These are phyloP conservation scores for Xylaria acuta DNA, from an alignment of 495 filamentous ascomycete species.

Conservation along the genomic window DNA sequence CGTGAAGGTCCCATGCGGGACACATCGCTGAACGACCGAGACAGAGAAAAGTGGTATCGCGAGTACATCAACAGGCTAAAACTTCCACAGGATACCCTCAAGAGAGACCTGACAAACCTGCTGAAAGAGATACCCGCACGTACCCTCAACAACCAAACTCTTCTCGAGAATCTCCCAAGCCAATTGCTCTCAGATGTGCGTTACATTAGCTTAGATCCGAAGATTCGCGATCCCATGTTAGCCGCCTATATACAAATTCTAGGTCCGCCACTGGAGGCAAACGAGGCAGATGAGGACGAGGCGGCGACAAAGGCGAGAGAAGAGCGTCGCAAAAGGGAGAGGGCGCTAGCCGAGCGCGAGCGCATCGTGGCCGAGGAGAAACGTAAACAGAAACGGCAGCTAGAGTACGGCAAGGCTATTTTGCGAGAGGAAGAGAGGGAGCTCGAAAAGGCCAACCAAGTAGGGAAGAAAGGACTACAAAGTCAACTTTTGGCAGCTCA, in stretches of 20 bases:
- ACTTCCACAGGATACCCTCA: slow-evolving; percentile 72
- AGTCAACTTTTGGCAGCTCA: slow-evolving; percentile 61
- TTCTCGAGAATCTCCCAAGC: slow-evolving; percentile 68
- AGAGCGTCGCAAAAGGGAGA: slow-evolving; percentile 72
- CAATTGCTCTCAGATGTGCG: slow-evolving; percentile 75
- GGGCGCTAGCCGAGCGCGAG: slow-evolving; percentile 77
- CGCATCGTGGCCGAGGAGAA: slow-evolving; percentile 77
- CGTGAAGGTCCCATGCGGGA: slow-evolving; percentile 84
- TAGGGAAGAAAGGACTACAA: slow-evolving; percentile 73
- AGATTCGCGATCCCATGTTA: slow-evolving; percentile 74
- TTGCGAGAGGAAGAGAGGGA: slow-evolving; percentile 79
- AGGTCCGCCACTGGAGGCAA: slow-evolving; percentile 65
- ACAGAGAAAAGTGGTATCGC: slow-evolving; percentile 88
- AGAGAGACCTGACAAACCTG: slow-evolving; percentile 78
- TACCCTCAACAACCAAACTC: slow-evolving; percentile 69
- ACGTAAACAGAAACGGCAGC: slow-evolving; percentile 66
- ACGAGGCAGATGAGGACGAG: slow-evolving; percentile 62
- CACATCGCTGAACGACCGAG: slow-evolving; percentile 76
- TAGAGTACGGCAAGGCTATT: slow-evolving; percentile 69
- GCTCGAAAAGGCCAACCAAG: slow-evolving; percentile 77
- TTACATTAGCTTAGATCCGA: slow-evolving; percentile 77
- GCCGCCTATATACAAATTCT: slow-evolving; percentile 78
- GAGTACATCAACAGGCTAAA: slow-evolving; percentile 84
- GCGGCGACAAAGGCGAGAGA: slow-evolving; percentile 65
- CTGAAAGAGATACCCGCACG: slow-evolving; percentile 72